A percentile compares a stretch with the other conserved stretches of the same genome.
These are phyloP conservation scores for Neofusicoccum parvum DNA, from an alignment of 2,329 filamentous ascomycete species.

Conservation along the genomic window DNA sequence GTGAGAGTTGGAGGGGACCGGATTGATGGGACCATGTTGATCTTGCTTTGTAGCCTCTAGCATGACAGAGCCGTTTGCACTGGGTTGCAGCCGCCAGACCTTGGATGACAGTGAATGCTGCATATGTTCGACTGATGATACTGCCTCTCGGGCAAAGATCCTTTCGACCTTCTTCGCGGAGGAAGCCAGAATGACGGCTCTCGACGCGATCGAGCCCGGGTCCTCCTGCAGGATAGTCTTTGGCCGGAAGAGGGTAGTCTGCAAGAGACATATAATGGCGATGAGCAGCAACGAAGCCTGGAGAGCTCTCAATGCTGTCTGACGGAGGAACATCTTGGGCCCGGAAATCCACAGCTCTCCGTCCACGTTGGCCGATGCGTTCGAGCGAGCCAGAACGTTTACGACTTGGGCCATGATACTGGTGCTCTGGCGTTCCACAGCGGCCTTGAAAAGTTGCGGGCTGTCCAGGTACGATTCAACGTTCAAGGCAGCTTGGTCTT, in stretches of 20 bases:
- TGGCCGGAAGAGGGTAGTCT: slow-evolving; percentile 7
- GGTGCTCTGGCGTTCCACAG: background rate
- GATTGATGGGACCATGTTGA: background rate
- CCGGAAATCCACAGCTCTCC: background rate
- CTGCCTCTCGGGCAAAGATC: background rate
- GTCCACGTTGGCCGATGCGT: background rate
- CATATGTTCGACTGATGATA: background rate
- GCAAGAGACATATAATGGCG: background rate
- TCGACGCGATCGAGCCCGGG: slow-evolving; percentile 12
- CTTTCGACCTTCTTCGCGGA: background rate
- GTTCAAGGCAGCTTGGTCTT: background rate
- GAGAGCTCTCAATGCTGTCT: background rate
- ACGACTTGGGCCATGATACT: slow-evolving; percentile 14
- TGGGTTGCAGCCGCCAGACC: slow-evolving; percentile 1
- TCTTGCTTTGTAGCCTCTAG: background rate
- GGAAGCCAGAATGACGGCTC: background rate
- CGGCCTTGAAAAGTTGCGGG: background rate
- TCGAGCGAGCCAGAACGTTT: background rate
- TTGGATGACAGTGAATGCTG: background rate
- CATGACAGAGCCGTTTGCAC: background rate
- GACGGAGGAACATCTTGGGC: slow-evolving; percentile 11
- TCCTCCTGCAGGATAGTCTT: slow-evolving; percentile 5
- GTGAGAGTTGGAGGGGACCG: background rate
- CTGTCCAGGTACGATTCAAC: background rate
- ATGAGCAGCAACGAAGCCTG: background rate